Conservation (phyloP, 106 monocot species). For the Dendrobium officinale region DNA sequence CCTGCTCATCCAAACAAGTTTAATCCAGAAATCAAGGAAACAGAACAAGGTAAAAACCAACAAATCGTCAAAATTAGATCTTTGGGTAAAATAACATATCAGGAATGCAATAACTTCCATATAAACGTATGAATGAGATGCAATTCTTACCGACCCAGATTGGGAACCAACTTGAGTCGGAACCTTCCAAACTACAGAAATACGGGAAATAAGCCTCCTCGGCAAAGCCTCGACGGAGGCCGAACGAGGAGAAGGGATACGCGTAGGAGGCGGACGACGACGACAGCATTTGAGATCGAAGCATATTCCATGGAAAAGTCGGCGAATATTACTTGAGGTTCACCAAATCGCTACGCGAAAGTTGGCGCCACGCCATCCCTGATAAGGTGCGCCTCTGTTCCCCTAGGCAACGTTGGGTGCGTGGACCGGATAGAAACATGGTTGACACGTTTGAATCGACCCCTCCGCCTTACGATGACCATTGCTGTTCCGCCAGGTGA, state of each 20-base stretch:
- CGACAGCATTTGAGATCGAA: not conserved
- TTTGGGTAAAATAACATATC: not conserved
- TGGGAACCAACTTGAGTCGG: not conserved
- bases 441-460: not conserved
- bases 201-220: not conserved
- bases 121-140: not conserved
- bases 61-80: not conserved
- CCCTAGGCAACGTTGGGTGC: not conserved
- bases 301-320: conserved; percentile 5
- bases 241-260: not conserved
- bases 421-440: not conserved
- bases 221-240: not conserved
- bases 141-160: not conserved
- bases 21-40: not conserved
- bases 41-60: not conserved
- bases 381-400: not conserved
- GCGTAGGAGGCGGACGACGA: not conserved
- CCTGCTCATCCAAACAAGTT: not conserved
- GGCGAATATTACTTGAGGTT: conserved; percentile 1
- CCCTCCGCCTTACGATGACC: too few species aligned
- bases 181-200: not conserved
- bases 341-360: not conserved
- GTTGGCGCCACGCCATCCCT: not conserved
- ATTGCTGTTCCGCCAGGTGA: too few species aligned
- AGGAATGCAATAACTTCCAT: not conserved